Base-by-base conservation (phyloP, 164 flowering plant genomes). In the Dillenia suffruticosa region DNA sequence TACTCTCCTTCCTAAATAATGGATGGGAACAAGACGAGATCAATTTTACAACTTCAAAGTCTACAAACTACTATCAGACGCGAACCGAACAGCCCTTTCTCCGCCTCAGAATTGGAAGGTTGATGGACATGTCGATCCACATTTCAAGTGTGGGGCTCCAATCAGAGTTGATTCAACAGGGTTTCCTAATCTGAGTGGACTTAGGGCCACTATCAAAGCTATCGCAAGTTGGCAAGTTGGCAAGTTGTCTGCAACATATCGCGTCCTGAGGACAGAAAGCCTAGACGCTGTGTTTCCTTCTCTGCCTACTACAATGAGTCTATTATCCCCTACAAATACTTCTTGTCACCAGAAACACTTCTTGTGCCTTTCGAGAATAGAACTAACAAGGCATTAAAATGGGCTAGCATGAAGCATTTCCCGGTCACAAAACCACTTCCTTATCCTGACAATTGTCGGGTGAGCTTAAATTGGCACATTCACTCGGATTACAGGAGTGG, bases 381-480 rank as follows among this genome's bases (percentile, higher is more conserved):
- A 45, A 80, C 84, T 0, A 61, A n/a, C 0, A 82, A 79, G 58
- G 92, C 92, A 0, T 60, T 43, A 45, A 90, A 86, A 1, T 90
- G 95, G 95, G 86, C 86, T 0, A 59, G 64, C 9, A 52, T 81
- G 13, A 82, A 81, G 51, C 76, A 86, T 58, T 12, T 8, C 2
- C 66, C 61, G 0, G 16, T 83, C 1, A 88, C 90, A 0, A 65
- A 65, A 2, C 77, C 68, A 2, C 12, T 77, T 44, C 97, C 95
- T 0, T 90, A 95, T 49, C 77, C 78, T 1, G 97, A 90, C 49
- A 86, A 84, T 57, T 90, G 95, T 47, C 85, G 86, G 2, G 88
- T 90, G 9, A 88, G 89, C 70, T 69, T 90, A 55, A 88, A 90
- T 61, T 90, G 97, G 97, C 95, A 90, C 56, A 49, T 90, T 1